Base-by-base conservation (phyloP, 2,329 filamentous ascomycete genomes). In the Furcasterigmium furcatum region DNA sequence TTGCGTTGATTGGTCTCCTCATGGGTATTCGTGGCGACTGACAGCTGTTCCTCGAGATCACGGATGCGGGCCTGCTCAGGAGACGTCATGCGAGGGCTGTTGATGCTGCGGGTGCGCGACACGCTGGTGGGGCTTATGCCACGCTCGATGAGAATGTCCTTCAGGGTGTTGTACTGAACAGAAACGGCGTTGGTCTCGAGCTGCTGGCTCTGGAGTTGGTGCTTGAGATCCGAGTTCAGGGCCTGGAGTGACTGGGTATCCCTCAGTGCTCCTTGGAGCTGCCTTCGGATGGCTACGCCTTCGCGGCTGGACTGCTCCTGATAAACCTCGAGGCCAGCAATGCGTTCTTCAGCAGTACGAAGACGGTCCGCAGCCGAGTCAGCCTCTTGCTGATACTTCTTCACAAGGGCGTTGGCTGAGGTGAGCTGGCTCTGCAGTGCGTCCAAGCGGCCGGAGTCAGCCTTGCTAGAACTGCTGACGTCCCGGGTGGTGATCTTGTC, bases 241-340 rank as follows among this genome's bases (percentile, higher is more conserved):
- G 87, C 81, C 54, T 91, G 87, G 21, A 95, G 74, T n/a, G 80
- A 75, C 62, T 96, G 91, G 13, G 86, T 84, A 47, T 99, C 92
- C 53, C 85, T 86, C 63, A 96, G 76, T 5, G 88, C 84, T 21
- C 83, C 78, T 63, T 97, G 94, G 44, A 99, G 78, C 61, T 97
- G 92, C 61, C 94, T 85, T 45, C 94, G 84, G 53, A 97, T 90
- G 29, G 85, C 82, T 45, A 99, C 83, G 41, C 91, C 91, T 65
- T 99, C 95, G 38, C 94, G 82, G 65, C 91, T 97, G 4, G 91
- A 87, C 67, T 99, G 94, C 62, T 99, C 94, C 67, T 99, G 94
- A 64, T 97, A 97, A 22, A 91, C 89, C 65, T 99, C 94, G 4
- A 99, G 78, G 7, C 94, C 94, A 5, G 94, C 95, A 63, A 99